A percentile compares a stretch with the other conserved stretches of the same genome.
These are phyloP conservation scores for Aspergillus biplanus DNA, from an alignment of 495 filamentous ascomycete species.

Conservation along the genomic window DNA sequence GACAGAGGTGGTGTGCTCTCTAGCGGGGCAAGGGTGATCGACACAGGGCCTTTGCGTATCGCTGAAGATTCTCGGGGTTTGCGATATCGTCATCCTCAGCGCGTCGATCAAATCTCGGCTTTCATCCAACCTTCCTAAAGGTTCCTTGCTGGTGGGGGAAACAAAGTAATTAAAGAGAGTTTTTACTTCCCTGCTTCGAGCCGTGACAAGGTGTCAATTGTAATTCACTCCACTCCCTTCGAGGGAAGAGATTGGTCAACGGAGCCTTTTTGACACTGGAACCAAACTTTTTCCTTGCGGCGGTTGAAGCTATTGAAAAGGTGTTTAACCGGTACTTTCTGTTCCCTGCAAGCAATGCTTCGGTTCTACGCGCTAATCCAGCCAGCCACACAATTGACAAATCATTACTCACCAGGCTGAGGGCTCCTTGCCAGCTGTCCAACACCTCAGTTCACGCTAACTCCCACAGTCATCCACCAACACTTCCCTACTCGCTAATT, in stretches of 20 bases:
- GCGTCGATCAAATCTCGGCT: not conserved
- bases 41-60: not conserved
- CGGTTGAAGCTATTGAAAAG: not conserved
- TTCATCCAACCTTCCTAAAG: not conserved
- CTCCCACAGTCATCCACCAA: too few relatives aligned
- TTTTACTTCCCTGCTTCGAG: not conserved
- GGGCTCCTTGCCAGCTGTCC: too few relatives aligned
- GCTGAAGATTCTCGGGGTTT: not conserved
- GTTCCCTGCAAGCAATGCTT: not conserved
- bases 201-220: not conserved
- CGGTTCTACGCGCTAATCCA: not conserved
- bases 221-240: not conserved
- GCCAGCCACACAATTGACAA: slow-evolving; percentile 1
- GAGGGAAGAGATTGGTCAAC: not conserved
- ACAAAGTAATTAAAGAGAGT: slow-evolving; percentile 2
- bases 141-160: not conserved
- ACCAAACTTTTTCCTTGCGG: not conserved
- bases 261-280: not conserved
- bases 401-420: not conserved
- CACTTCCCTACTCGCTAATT: too few relatives aligned
- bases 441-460: too few relatives aligned
- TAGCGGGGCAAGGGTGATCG: not conserved
- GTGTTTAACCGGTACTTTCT: not conserved
- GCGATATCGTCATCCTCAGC: not conserved
- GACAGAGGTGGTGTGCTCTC: not conserved